A percentile compares a stretch with the other conserved stretches of the same genome.
phyloP scores from a whole-genome alignment of 768 basidiomycete genomes.

The Russula sp. region DNA sequence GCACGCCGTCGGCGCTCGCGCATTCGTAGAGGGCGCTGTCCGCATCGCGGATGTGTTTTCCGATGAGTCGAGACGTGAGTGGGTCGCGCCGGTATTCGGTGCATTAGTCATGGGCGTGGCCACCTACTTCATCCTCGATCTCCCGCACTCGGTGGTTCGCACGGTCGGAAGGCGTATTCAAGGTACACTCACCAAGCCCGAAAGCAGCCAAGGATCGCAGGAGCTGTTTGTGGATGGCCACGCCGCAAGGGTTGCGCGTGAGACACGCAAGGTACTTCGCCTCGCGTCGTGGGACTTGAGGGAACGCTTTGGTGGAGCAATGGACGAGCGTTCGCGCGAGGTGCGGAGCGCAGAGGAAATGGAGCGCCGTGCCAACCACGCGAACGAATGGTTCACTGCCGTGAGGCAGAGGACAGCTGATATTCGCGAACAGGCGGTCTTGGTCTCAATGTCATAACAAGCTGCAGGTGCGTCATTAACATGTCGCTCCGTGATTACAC shows the following conservation, averaged over 20 bases:
- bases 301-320: constrained; percentile 69
- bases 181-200: constrained; percentile 46
- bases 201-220: constrained; percentile 41
- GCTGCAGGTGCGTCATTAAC: not conserved
- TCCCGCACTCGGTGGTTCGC: constrained; percentile 81
- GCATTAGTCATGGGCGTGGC: constrained; percentile 64
- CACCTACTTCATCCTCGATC: constrained; percentile 77
- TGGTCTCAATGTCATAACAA: not conserved
- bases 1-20: constrained; percentile 66
- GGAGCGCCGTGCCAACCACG: constrained; percentile 60
- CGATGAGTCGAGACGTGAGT: constrained; percentile 73
- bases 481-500: not conserved
- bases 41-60: constrained; percentile 72
- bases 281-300: constrained; percentile 85
- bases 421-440: constrained; percentile 27
- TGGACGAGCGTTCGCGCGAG: constrained; percentile 74
- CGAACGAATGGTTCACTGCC: constrained; percentile 63
- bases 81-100: constrained; percentile 83
- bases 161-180: constrained; percentile 84
- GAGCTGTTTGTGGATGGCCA: constrained; percentile 61
- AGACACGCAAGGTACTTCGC: constrained; percentile 90
- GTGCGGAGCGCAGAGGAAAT: constrained; percentile 70
- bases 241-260: constrained; percentile 61
- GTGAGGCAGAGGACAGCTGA: constrained; percentile 42
- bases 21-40: constrained; percentile 70